A percentile compares a stretch with the other conserved stretches of the same genome.
These are phyloP conservation scores for Erigeron canadensis DNA, from an alignment of 129 eudicot genomes.

Conservation along the genomic window DNA sequence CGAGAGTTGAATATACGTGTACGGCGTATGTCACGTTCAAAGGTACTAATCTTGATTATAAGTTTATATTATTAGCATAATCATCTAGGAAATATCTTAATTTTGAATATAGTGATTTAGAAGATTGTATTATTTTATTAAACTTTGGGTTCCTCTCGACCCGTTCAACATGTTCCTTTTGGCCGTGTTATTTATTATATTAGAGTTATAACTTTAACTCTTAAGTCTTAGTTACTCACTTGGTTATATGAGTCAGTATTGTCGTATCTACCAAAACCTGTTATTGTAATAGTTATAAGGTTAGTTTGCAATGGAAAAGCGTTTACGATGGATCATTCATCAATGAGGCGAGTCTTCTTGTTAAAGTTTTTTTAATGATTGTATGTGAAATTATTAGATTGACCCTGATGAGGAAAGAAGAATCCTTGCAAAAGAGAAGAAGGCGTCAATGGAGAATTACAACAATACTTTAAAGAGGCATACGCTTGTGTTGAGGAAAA, in stretches of 20 bases:
- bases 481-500: constrained; percentile 77
- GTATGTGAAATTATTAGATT: constrained; percentile 40
- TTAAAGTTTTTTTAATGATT: constrained; percentile 6
- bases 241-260: too few relatives aligned
- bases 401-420: constrained; percentile 97
- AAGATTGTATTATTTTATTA: not conserved
- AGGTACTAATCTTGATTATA: constrained; percentile 42
- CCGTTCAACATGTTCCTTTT: too few relatives aligned
- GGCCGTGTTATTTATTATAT: too few relatives aligned
- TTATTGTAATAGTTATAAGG: too few relatives aligned
- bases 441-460: constrained; percentile 72
- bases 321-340: too few relatives aligned
- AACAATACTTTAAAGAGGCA: constrained; percentile 72
- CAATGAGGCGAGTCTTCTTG: too few relatives aligned
- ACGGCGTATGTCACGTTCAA: constrained; percentile 95
- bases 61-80: not conserved
- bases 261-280: too few relatives aligned
- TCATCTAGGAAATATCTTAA: not conserved
- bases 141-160: too few relatives aligned
- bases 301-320: too few relatives aligned
- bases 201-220: too few relatives aligned
- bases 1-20: constrained; percentile 80
- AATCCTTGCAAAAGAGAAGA: constrained; percentile 77
- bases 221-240: too few relatives aligned
- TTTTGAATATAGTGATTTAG: not conserved